Evolutionary conservation across 805 yeast genomes (phyloP).

Genomic region (Candida berthetii): DNA sequence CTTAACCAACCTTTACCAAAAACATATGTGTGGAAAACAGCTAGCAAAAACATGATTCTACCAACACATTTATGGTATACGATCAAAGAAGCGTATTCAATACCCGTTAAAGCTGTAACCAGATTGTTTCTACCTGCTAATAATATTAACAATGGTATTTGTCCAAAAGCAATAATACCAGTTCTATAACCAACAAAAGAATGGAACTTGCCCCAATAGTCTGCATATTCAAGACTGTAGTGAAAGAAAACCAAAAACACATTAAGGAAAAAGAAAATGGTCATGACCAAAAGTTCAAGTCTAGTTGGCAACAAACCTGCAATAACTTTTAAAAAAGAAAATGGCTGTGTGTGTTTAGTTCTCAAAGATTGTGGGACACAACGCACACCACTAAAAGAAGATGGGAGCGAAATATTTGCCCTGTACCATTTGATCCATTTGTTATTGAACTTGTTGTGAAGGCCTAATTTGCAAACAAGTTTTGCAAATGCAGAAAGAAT

Average conservation of each 20-base stretch:
- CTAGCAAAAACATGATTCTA: conserved; percentile 24
- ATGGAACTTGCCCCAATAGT: neutral
- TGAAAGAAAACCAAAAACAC: neutral
- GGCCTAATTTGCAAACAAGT: conserved; percentile 19
- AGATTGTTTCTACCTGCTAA: conserved; percentile 73
- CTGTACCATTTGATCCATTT: conserved; percentile 12
- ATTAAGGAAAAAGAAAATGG: conserved; percentile 23
- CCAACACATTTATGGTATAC: conserved; percentile 62
- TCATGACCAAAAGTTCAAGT: conserved; percentile 18
- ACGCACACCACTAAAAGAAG: conserved; percentile 13
- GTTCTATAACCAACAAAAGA: conserved; percentile 8
- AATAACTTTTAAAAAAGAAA: neutral
- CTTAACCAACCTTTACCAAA: conserved; percentile 1
- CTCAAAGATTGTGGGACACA: neutral
- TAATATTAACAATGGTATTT: conserved; percentile 48
- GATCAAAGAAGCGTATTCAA: conserved; percentile 58
- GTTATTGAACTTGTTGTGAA: conserved; percentile 7
- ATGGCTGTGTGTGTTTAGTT: conserved; percentile 2
- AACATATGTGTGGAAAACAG: neutral
- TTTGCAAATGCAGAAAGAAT: conserved; percentile 28
- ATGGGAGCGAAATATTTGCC: conserved; percentile 14
- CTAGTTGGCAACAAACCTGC: neutral
- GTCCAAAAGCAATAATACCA: conserved; percentile 21
- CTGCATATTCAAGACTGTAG: conserved; percentile 1
- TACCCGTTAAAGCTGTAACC: conserved; percentile 51